Evolutionary conservation across 805 yeast genomes (phyloP).

Genomic region (Nakazawaea populi): DNA sequence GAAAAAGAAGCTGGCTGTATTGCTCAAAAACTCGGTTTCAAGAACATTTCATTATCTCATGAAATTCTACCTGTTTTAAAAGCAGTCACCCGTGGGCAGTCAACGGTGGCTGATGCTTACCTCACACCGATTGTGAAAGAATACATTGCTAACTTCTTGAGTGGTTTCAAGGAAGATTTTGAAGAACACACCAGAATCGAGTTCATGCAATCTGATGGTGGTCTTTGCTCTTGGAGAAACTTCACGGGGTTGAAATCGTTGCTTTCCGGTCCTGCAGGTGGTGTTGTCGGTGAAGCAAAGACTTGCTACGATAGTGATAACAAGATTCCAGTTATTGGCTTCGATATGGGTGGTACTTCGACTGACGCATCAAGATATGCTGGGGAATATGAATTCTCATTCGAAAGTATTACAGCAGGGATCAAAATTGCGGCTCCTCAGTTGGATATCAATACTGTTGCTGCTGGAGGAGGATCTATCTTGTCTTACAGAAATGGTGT

Average conservation of each 20-base stretch:
- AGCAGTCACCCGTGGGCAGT: conserved; percentile 28
- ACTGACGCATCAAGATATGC: conserved; percentile 55
- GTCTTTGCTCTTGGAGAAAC: conserved; percentile 43
- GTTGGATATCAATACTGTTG: conserved; percentile 17
- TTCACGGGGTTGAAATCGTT: conserved; percentile 49
- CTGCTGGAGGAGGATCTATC: conserved; percentile 17
- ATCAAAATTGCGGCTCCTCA: conserved; percentile 24
- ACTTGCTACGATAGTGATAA: conserved; percentile 36
- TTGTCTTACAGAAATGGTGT: conserved; percentile 13
- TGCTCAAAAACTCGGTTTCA: conserved; percentile 20
- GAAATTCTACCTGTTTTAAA: conserved; percentile 27
- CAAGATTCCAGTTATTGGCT: conserved; percentile 23
- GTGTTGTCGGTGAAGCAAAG: conserved; percentile 49
- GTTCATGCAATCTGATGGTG: conserved; percentile 57
- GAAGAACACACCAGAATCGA: conserved; percentile 27
- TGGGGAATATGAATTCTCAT: conserved; percentile 16
- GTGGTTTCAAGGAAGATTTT: conserved; percentile 22
- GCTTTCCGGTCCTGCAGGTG: conserved; percentile 57
- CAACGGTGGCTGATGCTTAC: conserved; percentile 31
- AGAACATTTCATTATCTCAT: conserved; percentile 23
- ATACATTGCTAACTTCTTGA: conserved; percentile 27
- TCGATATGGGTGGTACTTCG: conserved; percentile 33
- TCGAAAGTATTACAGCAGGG: conserved; percentile 22
- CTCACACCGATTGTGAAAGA: conserved; percentile 29
- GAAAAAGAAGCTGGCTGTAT: conserved; percentile 24